Conservation (phyloP, 2,329 filamentous ascomycete genomes). For the Daldinia sp. region DNA sequence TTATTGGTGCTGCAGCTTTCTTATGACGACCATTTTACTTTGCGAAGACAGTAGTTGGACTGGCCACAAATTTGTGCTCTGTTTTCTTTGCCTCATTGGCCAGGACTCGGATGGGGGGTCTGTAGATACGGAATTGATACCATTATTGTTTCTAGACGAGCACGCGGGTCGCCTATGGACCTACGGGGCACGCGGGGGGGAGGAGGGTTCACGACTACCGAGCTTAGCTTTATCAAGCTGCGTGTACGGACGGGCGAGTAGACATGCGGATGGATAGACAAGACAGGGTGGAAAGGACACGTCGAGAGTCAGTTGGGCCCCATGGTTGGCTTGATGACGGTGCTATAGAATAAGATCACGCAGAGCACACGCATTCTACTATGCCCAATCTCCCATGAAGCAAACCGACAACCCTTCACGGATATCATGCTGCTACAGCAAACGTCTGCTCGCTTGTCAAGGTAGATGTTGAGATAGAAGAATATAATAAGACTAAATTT, state of each 20-base stretch:
- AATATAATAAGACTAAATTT: background rate
- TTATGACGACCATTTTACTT: slow-evolving; percentile 14
- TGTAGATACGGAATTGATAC: slow-evolving; percentile 39
- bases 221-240: background rate
- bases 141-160: slow-evolving; percentile 35
- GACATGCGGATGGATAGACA: background rate
- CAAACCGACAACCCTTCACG: background rate
- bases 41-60: slow-evolving; percentile 11
- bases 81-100: slow-evolving; percentile 13
- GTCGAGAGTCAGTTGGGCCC: background rate
- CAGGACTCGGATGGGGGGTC: slow-evolving; percentile 11
- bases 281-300: background rate
- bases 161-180: slow-evolving; percentile 23
- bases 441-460: slow-evolving; percentile 7
- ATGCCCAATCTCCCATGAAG: background rate
- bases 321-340: background rate
- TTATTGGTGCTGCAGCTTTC: slow-evolving; percentile 5
- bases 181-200: background rate
- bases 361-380: background rate
- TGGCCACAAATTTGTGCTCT: slow-evolving; percentile 9
- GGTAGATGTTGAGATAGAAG: slow-evolving; percentile 3
- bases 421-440: background rate
- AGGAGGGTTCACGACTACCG: slow-evolving; percentile 1
- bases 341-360: background rate
- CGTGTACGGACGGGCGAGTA: background rate